Base-by-base conservation (phyloP, 2,329 filamentous ascomycete genomes). In the Talaromyces sp. region DNA sequence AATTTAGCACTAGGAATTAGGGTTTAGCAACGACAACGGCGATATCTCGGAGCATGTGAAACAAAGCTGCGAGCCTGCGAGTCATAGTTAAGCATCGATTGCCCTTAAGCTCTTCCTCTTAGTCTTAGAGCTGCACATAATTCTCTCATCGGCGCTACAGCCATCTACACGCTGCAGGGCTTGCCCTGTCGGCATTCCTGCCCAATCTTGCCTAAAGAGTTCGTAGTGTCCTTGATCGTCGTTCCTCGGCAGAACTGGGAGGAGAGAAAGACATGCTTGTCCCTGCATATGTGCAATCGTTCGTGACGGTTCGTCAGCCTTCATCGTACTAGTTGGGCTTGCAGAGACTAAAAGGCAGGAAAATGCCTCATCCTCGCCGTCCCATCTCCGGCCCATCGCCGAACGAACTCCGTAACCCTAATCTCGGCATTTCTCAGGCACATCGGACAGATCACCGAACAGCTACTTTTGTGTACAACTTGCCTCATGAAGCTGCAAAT, bases 41-140 rank as follows among this genome's bases (percentile, higher is more conserved):
- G 11, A 56, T 56, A 56, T 56, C 53, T 56, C 53, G 53, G 53
- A 36, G 31, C 29, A 17, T 56, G 31, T 56, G 53, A 56, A 56
- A 56, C 31, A n/a, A 36, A 56, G 29, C 53, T 36, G 53, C 53
- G n/a, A 56, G 53, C 25, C 53, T 36, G 53, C 53, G n/a, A 56
- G 53, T 38, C 29, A 36, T 36, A 36, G 10, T 15, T 53, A 36
- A 56, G 53, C 31, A 22, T 36, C 29, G 31, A n/a, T 36, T 56
- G n/a, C 29, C 43, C 19, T 25, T 25, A 47, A 25, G 43, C 43
- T 22, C 43, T 47, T 22, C 22, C 47, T 17, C 15, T n/a, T n/a
- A 43, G 40, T 19, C 17, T 43, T 10, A 40, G 7, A 31, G 15
- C 49, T 53, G 27, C 49, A 31, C n/a, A 31, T 53, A 54, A 56